Conservation (phyloP, 1,284 basidiomycete species). For the Sporisorium exsertum region DNA sequence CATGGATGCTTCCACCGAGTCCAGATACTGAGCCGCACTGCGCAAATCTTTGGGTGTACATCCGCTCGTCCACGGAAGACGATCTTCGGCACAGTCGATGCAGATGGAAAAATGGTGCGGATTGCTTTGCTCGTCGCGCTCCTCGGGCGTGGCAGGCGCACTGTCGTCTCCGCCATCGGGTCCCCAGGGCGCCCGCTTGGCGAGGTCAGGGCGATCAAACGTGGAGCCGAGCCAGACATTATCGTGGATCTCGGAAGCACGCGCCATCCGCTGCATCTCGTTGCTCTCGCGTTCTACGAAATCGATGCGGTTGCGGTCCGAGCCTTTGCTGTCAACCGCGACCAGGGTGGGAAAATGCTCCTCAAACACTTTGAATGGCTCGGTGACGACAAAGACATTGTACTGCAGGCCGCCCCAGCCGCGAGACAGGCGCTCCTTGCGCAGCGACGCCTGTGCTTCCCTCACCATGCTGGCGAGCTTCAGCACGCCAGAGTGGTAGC, state of each 20-base stretch:
- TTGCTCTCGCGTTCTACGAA: slow-evolving; percentile 78
- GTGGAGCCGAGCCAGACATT: slow-evolving; percentile 72
- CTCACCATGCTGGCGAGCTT: slow-evolving; percentile 58
- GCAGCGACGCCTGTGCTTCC: slow-evolving; percentile 60
- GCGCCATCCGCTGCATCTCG: slow-evolving; percentile 88
- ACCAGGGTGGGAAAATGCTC: slow-evolving; percentile 72
- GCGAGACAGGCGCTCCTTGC: slow-evolving; percentile 73
- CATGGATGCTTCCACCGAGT: slow-evolving; percentile 75
- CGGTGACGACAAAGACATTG: slow-evolving; percentile 85
- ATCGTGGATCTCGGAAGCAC: slow-evolving; percentile 80
- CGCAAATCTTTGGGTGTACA: slow-evolving; percentile 71
- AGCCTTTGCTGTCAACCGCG: slow-evolving; percentile 72
- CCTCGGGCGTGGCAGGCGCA: slow-evolving; percentile 37
- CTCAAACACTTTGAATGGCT: slow-evolving; percentile 74
- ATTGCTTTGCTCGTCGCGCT: slow-evolving; percentile 74
- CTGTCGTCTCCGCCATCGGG: slow-evolving; percentile 22
- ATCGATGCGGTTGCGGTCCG: slow-evolving; percentile 71
- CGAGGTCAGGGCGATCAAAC: slow-evolving; percentile 48
- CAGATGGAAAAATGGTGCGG: slow-evolving; percentile 82
- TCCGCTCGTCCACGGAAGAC: slow-evolving; percentile 70
- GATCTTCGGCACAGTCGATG: slow-evolving; percentile 81
- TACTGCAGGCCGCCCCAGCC: slow-evolving; percentile 77
- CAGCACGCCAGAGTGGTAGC: slow-evolving; percentile 56
- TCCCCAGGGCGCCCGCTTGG: slow-evolving; percentile 8
- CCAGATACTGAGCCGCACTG: slow-evolving; percentile 72